A percentile compares a stretch with the other conserved stretches of the same genome.
These are phyloP conservation scores for Solanum habrochaites DNA, from an alignment of 257 asterid genomes.

Conservation along the genomic window DNA sequence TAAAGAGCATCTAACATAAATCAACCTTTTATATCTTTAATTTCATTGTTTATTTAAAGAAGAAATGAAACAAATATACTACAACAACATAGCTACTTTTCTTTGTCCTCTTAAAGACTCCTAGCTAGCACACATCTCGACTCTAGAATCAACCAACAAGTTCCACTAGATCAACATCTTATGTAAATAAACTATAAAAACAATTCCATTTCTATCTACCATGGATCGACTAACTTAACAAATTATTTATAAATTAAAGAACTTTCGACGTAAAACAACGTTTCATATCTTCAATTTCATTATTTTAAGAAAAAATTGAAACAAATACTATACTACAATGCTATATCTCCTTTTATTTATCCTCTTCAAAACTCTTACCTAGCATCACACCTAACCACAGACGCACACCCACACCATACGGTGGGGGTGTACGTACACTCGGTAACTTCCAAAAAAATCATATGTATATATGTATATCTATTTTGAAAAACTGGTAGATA, in stretches of 20 bases:
- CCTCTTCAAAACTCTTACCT: not conserved
- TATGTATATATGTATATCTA: too few species aligned
- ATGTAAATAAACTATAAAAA: not conserved
- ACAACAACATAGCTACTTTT: not conserved
- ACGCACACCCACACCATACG: too few species aligned
- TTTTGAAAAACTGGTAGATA: too few species aligned
- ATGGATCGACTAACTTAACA: not conserved
- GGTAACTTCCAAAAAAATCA: too few species aligned
- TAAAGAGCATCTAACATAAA: not conserved
- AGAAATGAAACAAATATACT: not conserved
- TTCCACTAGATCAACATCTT: not conserved
- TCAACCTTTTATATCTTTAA: not conserved
- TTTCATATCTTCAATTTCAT: not conserved
- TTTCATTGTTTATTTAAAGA: not conserved
- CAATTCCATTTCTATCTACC: not conserved
- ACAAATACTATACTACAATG: too few species aligned
- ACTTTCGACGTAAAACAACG: not conserved
- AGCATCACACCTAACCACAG: not conserved
- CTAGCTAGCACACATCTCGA: not conserved
- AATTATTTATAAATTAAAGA: not conserved
- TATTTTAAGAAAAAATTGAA: too few species aligned
- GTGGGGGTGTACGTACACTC: too few species aligned
- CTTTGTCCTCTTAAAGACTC: not conserved
- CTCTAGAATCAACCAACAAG: not conserved
- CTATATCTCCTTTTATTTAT: not conserved